Base-by-base conservation (phyloP, 352 stramenopile species). In the Phytophthora constricta region DNA sequence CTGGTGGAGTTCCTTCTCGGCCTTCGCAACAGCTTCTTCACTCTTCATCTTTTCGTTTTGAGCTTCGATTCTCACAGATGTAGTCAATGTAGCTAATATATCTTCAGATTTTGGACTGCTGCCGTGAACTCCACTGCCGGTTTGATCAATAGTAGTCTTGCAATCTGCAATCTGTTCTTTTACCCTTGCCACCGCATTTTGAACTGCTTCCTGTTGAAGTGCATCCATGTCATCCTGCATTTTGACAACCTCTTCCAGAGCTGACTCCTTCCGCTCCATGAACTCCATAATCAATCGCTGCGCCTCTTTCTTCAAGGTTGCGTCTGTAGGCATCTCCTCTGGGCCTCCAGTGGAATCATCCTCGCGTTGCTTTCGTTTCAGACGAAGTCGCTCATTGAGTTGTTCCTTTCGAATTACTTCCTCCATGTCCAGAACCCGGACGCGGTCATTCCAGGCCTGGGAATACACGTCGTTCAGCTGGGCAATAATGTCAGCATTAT, bases 211-310 rank as follows among this genome's bases (percentile, higher is more conserved):
- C 41, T 80, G 51, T 14, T 59, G 54, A 9, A 43, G 42, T 37
- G 52, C 41, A 11, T 84, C 75, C 60, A 82, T 80, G 22, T 74
- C 58, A n/a, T 79, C 75, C 42, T 84, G 71, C 8, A 74, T 67
- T 28, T 62, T 77, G 2, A 82, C 70, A 20, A 86, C 23, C 1
- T 69, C 50, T 56, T 82, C 72, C n/a, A 81, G 52, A 5, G 72
- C 17, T 5, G 55, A 47, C 8, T 82, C 72, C 23, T 75, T 77
- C 10, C 53, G 33, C 8, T 71, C 53, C 17, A 4, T 23, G 34
- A 51, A 26, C 13, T 52, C 41, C 45, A 57, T 2, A n/a, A 57
- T 26, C 41, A 74, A 17, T 11, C 62, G 34, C 11, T 72, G 25
- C n/a, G 50, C 31, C 17, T 71, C 43, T 5, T 55, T 22, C n/a